These are phyloP conservation scores for Gymnopus androsaceus DNA, from an alignment of 1,284 basidiomycete genomes.

Conservation along the genomic window DNA sequence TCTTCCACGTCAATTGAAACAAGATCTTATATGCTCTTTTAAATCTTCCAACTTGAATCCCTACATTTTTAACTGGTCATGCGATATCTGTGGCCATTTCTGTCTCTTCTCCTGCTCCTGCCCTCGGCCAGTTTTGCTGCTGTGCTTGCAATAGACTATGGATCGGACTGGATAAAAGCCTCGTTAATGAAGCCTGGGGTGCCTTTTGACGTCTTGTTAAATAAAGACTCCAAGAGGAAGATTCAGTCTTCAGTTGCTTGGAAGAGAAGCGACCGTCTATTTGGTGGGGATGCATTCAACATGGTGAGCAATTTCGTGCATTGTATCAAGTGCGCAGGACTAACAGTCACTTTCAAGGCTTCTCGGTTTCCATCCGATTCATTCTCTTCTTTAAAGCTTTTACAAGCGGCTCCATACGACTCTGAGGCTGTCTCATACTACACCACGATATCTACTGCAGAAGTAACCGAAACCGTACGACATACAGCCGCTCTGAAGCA, in stretches of 20 bases:
- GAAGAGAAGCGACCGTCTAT: slow-evolving; percentile 86
- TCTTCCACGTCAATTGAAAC: not conserved
- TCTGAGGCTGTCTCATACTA: slow-evolving; percentile 66
- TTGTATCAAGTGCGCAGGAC: slow-evolving; percentile 3
- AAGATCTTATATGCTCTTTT: not conserved
- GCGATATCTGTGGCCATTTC: slow-evolving; percentile 35
- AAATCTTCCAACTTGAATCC: not conserved
- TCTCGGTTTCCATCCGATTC: slow-evolving; percentile 89
- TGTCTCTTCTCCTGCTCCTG: slow-evolving; percentile 36
- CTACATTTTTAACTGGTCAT: slow-evolving; percentile 23
- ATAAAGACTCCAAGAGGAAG: slow-evolving; percentile 96
- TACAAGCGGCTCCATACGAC: slow-evolving; percentile 77
- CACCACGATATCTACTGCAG: slow-evolving; percentile 64
- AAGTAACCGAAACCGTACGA: slow-evolving; percentile 59
- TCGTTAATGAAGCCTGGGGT: slow-evolving; percentile 95
- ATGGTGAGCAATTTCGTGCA: slow-evolving; percentile 58
- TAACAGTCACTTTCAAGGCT: slow-evolving; percentile 54
- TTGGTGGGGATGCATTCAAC: slow-evolving; percentile 87
- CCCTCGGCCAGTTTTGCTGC: slow-evolving; percentile 51
- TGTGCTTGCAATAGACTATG: slow-evolving; percentile 93
- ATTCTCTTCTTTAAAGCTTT: slow-evolving; percentile 84
- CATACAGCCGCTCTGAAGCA: slow-evolving; percentile 60
- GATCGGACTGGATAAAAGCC: slow-evolving; percentile 93
- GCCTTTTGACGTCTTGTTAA: slow-evolving; percentile 94
- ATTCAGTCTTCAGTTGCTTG: slow-evolving; percentile 87